Evolutionary conservation across 2,329 filamentous ascomycete species (phyloP), one percentile per base, ranked within the genome.

Genomic region (Fusarium algeriense): DNA sequence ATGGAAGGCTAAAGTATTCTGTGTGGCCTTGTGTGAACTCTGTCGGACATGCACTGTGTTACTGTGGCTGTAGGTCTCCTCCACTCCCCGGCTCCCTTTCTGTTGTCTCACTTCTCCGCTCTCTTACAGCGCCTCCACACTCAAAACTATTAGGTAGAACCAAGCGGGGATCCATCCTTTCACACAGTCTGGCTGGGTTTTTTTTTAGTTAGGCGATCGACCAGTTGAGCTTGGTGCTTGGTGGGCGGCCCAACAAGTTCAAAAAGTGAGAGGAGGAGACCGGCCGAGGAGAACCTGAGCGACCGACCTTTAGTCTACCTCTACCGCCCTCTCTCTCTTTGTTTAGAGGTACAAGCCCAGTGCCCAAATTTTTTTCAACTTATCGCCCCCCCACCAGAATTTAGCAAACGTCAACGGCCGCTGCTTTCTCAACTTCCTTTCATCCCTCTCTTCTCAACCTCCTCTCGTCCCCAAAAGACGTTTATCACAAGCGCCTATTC

Each of bases 301-400:
- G n/a, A 40, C 38, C 30, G 32, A 28, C 32, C 37, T 35, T 32
- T 50, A 26, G 48, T 50, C 48, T 26, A 50, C 48, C 48, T 52
- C 48, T 52, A 52, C 48, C 48, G 48, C 48, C 48, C 48, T 38
- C 48, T 52, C 48, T 14, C 48, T 62, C 70, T 66, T 63, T 61
- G 62, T 70, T 73, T 69, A 34, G 15, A 61, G 37, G 60, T 62
- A 63, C 67, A 75, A 69, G 72, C 76, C 73, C 76, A 76, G 76
- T 74, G 74, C 77, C 78, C 77, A 78, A 80, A 78, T 80, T 78
- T 78, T 76, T 65, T 78, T 74, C 74, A 76, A 74, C 74, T 77
- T 76, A 74, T 74, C 76, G 76, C 78, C 80, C 78, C 78, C 78
- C 81, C 80, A 81, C 80, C 80, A 80, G 77, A 81, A 80, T 80